Percentiles rank a stretch among this genome's conserved stretches.
phyloP scores from a whole-genome alignment of 495 filamentous ascomycete genomes.

The Aspergillus egyptiacus region DNA sequence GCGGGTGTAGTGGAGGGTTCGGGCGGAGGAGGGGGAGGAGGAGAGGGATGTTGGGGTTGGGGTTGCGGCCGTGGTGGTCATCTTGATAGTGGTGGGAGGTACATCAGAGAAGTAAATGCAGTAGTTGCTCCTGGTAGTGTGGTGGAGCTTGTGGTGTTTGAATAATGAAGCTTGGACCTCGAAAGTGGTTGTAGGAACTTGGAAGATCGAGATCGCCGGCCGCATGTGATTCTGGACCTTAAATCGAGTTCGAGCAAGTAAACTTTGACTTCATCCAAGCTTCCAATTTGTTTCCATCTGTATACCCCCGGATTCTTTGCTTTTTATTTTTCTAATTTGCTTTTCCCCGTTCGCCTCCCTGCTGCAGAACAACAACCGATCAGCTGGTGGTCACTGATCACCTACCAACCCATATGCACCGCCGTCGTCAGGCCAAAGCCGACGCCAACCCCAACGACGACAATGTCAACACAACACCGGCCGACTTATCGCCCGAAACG shows the following conservation, averaged over 20 bases:
- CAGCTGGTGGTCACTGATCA: conserved; percentile 12
- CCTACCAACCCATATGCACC: conserved; percentile 29
- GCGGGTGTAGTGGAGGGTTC: conserved; percentile 67
- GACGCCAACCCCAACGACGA: conserved; percentile 21
- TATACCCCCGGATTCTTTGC: too few species aligned
- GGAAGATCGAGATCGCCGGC: background rate
- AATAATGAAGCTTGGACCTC: background rate
- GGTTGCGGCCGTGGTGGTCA: conserved; percentile 14
- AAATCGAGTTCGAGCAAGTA: too few species aligned
- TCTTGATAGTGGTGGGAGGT: background rate
- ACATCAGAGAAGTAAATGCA: too few species aligned
- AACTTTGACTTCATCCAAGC: background rate
- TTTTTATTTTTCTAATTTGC: background rate
- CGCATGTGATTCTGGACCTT: background rate
- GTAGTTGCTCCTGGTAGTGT: too few species aligned
- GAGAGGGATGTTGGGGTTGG: conserved; percentile 29
- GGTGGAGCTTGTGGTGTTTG: too few species aligned
- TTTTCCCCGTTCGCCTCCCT: conserved; percentile 1
- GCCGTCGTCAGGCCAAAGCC: conserved; percentile 39
- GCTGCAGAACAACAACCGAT: background rate
- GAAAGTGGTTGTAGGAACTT: background rate
- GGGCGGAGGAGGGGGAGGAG: background rate
- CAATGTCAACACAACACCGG: conserved; percentile 8
- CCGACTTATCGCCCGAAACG: conserved; percentile 13
- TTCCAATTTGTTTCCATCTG: background rate